A percentile compares a stretch with the other conserved stretches of the same genome.
Evolutionary conservation across 2,329 filamentous ascomycete species (phyloP).

Genomic region (Monosporascus sp.): DNA sequence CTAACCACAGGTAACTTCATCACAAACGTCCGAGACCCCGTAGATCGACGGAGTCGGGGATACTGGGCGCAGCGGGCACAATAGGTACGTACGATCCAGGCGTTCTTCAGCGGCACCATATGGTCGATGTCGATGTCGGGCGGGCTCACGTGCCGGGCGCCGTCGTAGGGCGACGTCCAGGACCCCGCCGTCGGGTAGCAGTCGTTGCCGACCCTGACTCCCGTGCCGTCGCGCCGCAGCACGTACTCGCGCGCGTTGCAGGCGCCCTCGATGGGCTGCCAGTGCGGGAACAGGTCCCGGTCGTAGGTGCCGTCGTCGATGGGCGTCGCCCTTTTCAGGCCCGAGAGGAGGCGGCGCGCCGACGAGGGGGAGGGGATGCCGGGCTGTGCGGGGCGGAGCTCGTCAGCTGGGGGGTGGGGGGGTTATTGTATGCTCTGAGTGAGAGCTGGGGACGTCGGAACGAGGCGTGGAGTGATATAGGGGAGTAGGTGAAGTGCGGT

Average conservation of each 20-base stretch:
- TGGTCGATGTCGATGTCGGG: slow-evolving; percentile 78
- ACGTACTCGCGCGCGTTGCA: slow-evolving; percentile 73
- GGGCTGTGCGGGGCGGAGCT: slow-evolving; percentile 32
- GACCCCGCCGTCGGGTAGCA: slow-evolving; percentile 62
- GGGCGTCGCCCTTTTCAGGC: slow-evolving; percentile 51
- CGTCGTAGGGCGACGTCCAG: slow-evolving; percentile 72
- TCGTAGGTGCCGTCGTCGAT: slow-evolving; percentile 54
- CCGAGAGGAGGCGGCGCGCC: slow-evolving; percentile 53
- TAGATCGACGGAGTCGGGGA: too few relatives aligned
- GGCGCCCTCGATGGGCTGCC: slow-evolving; percentile 57
- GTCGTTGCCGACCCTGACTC: slow-evolving; percentile 51
- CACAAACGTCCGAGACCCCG: too few relatives aligned
- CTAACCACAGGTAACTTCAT: not conserved
- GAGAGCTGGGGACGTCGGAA: slow-evolving; percentile 17
- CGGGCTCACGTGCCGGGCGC: slow-evolving; percentile 61
- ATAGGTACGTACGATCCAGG: slow-evolving; percentile 58
- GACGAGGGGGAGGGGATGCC: slow-evolving; percentile 56
- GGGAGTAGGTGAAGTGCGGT: too few relatives aligned
- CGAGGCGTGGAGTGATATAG: too few relatives aligned
- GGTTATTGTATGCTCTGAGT: slow-evolving; percentile 8
- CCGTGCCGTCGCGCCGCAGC: slow-evolving; percentile 65
- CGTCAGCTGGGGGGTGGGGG: not conserved
- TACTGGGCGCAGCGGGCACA: not conserved
- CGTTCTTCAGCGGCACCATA: slow-evolving; percentile 74
- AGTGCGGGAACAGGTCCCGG: slow-evolving; percentile 66